Conservation (phyloP, 208 protist genomes). For the Crithidia fasciculata region DNA sequence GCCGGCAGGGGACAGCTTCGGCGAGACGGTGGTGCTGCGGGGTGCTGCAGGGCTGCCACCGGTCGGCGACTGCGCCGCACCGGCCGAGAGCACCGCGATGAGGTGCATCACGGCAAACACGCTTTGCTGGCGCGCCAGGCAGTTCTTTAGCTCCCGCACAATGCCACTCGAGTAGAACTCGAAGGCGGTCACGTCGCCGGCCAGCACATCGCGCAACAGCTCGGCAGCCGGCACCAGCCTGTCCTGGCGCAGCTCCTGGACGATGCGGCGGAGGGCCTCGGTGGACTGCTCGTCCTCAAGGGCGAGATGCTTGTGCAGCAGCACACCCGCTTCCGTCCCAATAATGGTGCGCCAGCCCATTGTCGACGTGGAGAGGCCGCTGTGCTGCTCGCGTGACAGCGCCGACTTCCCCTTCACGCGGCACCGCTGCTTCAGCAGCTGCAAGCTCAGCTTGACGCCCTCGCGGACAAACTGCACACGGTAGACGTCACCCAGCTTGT, state of each 20-base stretch:
- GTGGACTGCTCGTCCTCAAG: conserved; percentile 44
- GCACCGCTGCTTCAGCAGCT: conserved; percentile 38
- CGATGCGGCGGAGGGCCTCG: conserved; percentile 42
- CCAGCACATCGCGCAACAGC: conserved; percentile 46
- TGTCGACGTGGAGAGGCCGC: conserved; percentile 21
- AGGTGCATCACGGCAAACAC: conserved; percentile 36
- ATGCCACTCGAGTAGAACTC: conserved; percentile 67
- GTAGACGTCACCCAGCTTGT: conserved; percentile 73
- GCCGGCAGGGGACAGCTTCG: neutral
- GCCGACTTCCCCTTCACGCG: conserved; percentile 18
- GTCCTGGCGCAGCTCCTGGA: conserved; percentile 45
- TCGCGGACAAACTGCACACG: conserved; percentile 80
- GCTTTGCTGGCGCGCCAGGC: conserved; percentile 24
- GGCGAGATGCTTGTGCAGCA: conserved; percentile 44
- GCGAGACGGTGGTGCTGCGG: neutral
- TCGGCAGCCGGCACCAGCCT: conserved; percentile 45
- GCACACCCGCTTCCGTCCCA: conserved; percentile 38
- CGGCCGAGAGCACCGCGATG: conserved; percentile 25
- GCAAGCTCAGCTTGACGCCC: conserved; percentile 69
- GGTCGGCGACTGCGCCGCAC: no score
- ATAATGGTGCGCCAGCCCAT: conserved; percentile 54
- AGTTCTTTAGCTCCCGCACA: conserved; percentile 32
- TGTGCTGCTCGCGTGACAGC: conserved; percentile 18
- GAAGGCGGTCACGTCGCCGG: conserved; percentile 62
- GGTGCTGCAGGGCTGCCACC: no score